Conservation (phyloP, 257 asterid species). For the Solanum corneliomulleri region DNA sequence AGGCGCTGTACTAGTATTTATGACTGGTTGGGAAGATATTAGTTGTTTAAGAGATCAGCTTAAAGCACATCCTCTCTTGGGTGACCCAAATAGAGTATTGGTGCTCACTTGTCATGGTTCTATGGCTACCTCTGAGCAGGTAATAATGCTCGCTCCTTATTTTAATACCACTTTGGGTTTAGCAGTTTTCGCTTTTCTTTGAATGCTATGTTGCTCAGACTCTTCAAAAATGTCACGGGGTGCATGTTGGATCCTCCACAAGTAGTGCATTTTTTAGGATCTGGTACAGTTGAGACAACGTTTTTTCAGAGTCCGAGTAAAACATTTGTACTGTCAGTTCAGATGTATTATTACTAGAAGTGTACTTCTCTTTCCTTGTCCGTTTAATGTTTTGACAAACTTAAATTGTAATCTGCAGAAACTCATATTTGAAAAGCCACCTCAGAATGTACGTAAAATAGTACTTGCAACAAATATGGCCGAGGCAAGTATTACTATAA, state of each 20-base stretch:
- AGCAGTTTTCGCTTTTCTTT: background rate
- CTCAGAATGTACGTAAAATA: constrained; percentile 85
- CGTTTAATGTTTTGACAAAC: background rate
- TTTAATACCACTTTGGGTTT: background rate
- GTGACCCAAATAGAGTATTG: constrained; percentile 94
- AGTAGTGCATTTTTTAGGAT: background rate
- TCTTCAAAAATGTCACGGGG: background rate
- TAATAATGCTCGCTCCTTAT: constrained; percentile 3
- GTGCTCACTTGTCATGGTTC: constrained; percentile 93
- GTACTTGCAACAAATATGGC: constrained; percentile 99
- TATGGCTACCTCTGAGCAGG: constrained; percentile 98
- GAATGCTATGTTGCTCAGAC: background rate
- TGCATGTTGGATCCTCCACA: background rate
- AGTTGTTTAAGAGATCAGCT: constrained; percentile 91
- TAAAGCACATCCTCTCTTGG: constrained; percentile 96
- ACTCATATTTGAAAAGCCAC: constrained; percentile 93
- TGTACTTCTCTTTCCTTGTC: background rate
- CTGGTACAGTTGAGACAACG: background rate
- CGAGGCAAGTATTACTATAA: constrained; percentile 97
- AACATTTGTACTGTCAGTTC: background rate
- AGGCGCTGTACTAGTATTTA: constrained; percentile 86
- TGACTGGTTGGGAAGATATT: constrained; percentile 99
- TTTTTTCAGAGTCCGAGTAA: background rate
- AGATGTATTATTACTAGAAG: background rate
- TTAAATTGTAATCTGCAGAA: constrained; percentile 28